Evolutionary conservation across 768 basidiomycete genomes (phyloP), one percentile per base, ranked within the genome.

Genomic region (Lactarius pseudohatsudake): DNA sequence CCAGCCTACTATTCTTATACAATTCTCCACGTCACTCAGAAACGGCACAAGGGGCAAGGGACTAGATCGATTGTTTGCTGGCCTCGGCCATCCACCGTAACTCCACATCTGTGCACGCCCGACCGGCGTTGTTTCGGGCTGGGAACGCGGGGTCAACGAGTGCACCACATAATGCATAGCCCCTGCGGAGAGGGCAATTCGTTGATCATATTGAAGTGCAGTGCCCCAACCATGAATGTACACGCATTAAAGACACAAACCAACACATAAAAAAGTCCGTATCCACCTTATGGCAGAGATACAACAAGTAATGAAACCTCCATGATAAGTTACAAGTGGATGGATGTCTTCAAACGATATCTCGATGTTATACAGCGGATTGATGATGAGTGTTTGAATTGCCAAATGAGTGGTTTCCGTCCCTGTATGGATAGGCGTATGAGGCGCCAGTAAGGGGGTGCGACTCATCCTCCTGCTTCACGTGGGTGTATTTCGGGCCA

Each of bases 341-440:
- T 53, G 41, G 20, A 62, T 6, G 34, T n/a, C 7, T 54, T 41
- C 41, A 10, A 22, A 34, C 10, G 20, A 20, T 56, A 7, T 20
- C 43, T 15, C 9, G 3, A 40, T 36, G 38, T 61, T 57, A 61
- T 40, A 57, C 65, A 4, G 34, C 1, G 5, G 60, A 11, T 13
- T 16, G 20, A 30, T 28, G 54, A 38, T 60, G 32, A 7, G 13
- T 22, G 18, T 41, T 9, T 30, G 57, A 1, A 7, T 7, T 20
- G 4, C 65, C 65, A 28, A 68, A 67, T 11, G 68, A 67, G 43
- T 69, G 22, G 11, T 6, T 18, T 15, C 30, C 1, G 18, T 56
- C 65, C 0, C 2, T 43, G 64, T 69, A 68, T 15, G 67, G 64
- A 34, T 67, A 67, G 18, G 62, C 2, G 61, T 68, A 62, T 11